phyloP scores from a whole-genome alignment of 805 yeast species.

The Phaffomyces antillensis region DNA sequence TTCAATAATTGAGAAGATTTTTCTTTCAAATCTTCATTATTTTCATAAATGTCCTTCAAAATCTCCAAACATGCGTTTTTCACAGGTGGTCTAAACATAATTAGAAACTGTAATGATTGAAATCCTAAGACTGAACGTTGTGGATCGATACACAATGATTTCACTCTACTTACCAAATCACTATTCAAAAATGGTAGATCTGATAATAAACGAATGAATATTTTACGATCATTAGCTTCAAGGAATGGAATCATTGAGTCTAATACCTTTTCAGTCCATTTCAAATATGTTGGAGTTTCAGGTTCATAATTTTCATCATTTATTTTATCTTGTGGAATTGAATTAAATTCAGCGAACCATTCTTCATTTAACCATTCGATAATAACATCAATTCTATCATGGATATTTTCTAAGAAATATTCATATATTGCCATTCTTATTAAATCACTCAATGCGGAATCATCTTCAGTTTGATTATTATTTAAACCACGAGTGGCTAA shows the following conservation, averaged over 20 bases:
- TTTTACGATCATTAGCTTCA: constrained; percentile 73
- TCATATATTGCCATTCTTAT: constrained; percentile 67
- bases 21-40: constrained; percentile 42
- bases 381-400: constrained; percentile 61
- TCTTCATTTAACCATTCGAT: constrained; percentile 95
- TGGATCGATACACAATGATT: constrained; percentile 79
- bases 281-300: constrained; percentile 48
- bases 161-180: constrained; percentile 54
- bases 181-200: constrained; percentile 76
- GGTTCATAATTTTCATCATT: constrained; percentile 11
- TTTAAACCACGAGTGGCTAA: constrained; percentile 75
- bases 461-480: constrained; percentile 12
- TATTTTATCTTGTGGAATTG: constrained; percentile 18
- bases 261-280: constrained; percentile 64
- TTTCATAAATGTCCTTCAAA: constrained; percentile 39
- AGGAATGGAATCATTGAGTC: constrained; percentile 80
- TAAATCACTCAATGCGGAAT: constrained; percentile 42
- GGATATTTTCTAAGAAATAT: constrained; percentile 68
- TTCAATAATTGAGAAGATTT: constrained; percentile 39
- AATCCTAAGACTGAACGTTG: constrained; percentile 74
- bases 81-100: constrained; percentile 89
- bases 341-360: constrained; percentile 59
- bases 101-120: constrained; percentile 70
- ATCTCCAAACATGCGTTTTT: constrained; percentile 43
- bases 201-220: constrained; percentile 74